phyloP scores from a whole-genome alignment of 257 asterid species.

The Perilla frutescens region DNA sequence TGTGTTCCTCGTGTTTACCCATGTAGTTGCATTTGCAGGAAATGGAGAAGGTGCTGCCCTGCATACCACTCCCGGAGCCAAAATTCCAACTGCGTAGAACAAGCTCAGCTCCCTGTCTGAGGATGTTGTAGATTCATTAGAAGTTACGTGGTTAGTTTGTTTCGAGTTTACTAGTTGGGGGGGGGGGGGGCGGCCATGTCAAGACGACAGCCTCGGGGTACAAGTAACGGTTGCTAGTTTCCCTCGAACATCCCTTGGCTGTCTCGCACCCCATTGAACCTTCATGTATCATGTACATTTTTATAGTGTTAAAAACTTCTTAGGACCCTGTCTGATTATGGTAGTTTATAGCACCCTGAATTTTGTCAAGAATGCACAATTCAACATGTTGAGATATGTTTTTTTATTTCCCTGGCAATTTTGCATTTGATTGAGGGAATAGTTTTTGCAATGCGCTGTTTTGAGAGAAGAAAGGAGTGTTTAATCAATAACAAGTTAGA shows the following conservation, averaged over 20 bases:
- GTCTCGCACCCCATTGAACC: conserved; percentile 15
- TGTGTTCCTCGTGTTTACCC: not conserved
- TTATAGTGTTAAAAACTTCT: conserved; percentile 30
- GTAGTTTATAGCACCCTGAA: conserved; percentile 22
- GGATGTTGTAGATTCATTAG: conserved; percentile 29
- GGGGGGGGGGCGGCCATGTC: conserved; percentile 10
- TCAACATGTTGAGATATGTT: not conserved
- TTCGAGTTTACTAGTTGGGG: conserved; percentile 15
- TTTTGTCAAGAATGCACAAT: not conserved
- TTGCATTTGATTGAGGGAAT: not conserved
- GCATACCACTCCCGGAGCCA: conserved; percentile 50
- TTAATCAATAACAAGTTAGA: not conserved
- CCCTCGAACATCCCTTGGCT: conserved; percentile 22
- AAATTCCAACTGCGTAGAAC: conserved; percentile 57
- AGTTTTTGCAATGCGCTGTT: not conserved
- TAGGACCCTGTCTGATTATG: conserved; percentile 25
- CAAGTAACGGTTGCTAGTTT: conserved; percentile 7
- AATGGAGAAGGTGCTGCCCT: conserved; percentile 49
- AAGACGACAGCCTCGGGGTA: conserved; percentile 27
- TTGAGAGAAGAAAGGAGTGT: not conserved
- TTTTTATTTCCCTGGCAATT: not conserved
- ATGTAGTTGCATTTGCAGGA: conserved; percentile 44
- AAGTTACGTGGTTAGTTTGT: conserved; percentile 30
- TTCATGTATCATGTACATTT: conserved; percentile 46
- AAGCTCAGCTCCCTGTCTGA: conserved; percentile 57